These are phyloP conservation scores for Chalciporus piperatus DNA, from an alignment of 768 basidiomycete species.

Conservation along the genomic window DNA sequence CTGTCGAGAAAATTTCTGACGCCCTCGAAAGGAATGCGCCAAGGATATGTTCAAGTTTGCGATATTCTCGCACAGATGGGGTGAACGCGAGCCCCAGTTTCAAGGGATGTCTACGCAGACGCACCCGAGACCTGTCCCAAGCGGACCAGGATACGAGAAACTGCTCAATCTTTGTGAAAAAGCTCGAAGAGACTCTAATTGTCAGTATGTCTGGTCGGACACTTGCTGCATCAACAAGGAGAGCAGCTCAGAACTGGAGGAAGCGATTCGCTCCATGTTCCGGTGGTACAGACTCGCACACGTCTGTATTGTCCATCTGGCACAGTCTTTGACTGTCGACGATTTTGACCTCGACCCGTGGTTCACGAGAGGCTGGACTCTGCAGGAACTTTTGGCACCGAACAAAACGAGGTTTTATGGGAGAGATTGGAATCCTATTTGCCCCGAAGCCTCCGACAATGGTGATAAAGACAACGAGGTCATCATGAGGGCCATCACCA, in stretches of 20 bases:
- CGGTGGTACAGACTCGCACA: slow-evolving; percentile 17
- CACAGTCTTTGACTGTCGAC: slow-evolving; percentile 8
- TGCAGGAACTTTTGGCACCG: slow-evolving; percentile 17
- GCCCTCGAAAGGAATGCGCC: too few species aligned
- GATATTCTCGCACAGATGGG: neutral
- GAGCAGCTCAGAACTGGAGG: slow-evolving; percentile 11
- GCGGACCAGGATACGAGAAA: slow-evolving; percentile 8
- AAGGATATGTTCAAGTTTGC: too few species aligned
- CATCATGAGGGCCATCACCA: slow-evolving; percentile 1
- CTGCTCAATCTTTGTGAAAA: slow-evolving; percentile 6
- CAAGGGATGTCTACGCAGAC: neutral
- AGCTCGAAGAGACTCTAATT: slow-evolving; percentile 2
- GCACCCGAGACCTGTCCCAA: neutral
- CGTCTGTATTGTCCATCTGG: slow-evolving; percentile 16
- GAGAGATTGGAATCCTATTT: slow-evolving; percentile 11
- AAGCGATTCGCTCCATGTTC: slow-evolving; percentile 14
- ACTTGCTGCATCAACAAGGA: slow-evolving; percentile 1
- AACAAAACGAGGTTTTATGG: slow-evolving; percentile 11
- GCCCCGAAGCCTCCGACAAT: neutral
- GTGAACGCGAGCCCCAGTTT: neutral
- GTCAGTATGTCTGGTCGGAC: slow-evolving; percentile 13
- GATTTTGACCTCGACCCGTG: slow-evolving; percentile 13
- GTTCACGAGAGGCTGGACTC: slow-evolving; percentile 14
- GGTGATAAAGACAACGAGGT: slow-evolving; percentile 6
- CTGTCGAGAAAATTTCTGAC: too few species aligned